A percentile compares a stretch with the other conserved stretches of the same genome.
Evolutionary conservation across 2,329 filamentous ascomycete genomes (phyloP).

Genomic region (Phaeosphaeriaceae sp.): DNA sequence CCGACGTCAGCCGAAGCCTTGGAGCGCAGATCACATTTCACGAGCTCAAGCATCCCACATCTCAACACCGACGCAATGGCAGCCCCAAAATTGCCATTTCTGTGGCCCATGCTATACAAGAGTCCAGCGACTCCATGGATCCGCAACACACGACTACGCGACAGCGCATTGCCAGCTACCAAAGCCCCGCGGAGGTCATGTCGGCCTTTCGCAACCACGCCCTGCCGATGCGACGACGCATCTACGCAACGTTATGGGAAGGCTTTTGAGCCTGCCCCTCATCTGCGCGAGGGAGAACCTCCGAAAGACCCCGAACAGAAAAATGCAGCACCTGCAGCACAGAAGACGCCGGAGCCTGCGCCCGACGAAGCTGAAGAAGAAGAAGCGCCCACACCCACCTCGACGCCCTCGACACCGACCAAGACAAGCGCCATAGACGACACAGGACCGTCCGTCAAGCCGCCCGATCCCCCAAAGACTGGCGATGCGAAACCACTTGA

Average conservation of each 20-base stretch:
- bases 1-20: conserved; percentile 12
- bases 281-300: conserved; percentile 33
- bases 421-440: conserved; percentile 21
- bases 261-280: conserved; percentile 54
- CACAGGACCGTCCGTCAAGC: conserved; percentile 11
- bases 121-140: conserved; percentile 32
- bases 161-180: conserved; percentile 11
- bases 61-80: conserved; percentile 44
- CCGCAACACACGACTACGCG: conserved; percentile 16
- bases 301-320: conserved; percentile 6
- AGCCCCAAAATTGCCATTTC: conserved; percentile 53
- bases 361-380: conserved; percentile 35
- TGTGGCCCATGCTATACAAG: conserved; percentile 56
- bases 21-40: conserved; percentile 5
- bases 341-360: conserved; percentile 11
- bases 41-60: neutral
- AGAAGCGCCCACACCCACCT: conserved; percentile 23
- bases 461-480: conserved; percentile 30
- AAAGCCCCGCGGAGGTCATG: conserved; percentile 23
- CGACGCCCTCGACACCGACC: conserved; percentile 19
- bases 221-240: conserved; percentile 37
- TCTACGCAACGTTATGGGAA: conserved; percentile 55
- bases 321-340: conserved; percentile 8
- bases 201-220: conserved; percentile 37
- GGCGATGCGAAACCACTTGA: conserved; percentile 46